phyloP scores from a whole-genome alignment of 805 yeast genomes.

The Torulaspora maleeae region DNA sequence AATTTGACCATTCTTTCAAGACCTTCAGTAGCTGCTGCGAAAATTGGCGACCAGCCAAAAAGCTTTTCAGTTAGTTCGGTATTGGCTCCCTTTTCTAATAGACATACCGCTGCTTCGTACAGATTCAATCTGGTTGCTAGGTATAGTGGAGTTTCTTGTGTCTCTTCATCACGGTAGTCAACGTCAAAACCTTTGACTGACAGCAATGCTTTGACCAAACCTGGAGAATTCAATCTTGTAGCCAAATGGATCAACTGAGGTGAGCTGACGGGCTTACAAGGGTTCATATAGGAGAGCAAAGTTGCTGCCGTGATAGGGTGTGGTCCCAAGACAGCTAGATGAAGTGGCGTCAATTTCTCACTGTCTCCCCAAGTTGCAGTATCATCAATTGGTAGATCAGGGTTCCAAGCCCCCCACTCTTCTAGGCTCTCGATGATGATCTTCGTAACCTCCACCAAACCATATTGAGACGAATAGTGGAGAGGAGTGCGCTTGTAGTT shows the following conservation, averaged over 20 bases:
- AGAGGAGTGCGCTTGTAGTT: slow-evolving; percentile 77
- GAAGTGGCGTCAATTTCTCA: slow-evolving; percentile 76
- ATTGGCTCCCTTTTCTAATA: slow-evolving; percentile 59
- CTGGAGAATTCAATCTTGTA: slow-evolving; percentile 53
- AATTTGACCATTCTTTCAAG: slow-evolving; percentile 49
- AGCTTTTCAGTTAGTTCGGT: slow-evolving; percentile 70
- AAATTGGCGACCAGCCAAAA: slow-evolving; percentile 93
- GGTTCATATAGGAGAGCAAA: slow-evolving; percentile 45
- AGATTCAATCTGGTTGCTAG: slow-evolving; percentile 66
- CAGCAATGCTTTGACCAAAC: slow-evolving; percentile 51
- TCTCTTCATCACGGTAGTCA: slow-evolving; percentile 54
- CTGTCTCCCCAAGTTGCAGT: slow-evolving; percentile 58
- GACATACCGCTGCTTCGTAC: slow-evolving; percentile 46
- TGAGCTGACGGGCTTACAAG: slow-evolving; percentile 40
- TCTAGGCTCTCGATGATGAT: slow-evolving; percentile 52
- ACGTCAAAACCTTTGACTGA: slow-evolving; percentile 55
- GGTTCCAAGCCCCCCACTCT: slow-evolving; percentile 56
- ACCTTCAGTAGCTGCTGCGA: slow-evolving; percentile 88
- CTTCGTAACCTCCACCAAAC: slow-evolving; percentile 59
- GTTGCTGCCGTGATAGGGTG: slow-evolving; percentile 73
- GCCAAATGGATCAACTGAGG: slow-evolving; percentile 59
- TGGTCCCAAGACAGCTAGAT: slow-evolving; percentile 73
- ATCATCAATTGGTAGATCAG: slow-evolving; percentile 51
- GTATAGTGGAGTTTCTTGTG: slow-evolving; percentile 78
- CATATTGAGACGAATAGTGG: slow-evolving; percentile 87